Conservation (phyloP, 2,329 filamentous ascomycete species). For the Samsoniella hepiali region DNA sequence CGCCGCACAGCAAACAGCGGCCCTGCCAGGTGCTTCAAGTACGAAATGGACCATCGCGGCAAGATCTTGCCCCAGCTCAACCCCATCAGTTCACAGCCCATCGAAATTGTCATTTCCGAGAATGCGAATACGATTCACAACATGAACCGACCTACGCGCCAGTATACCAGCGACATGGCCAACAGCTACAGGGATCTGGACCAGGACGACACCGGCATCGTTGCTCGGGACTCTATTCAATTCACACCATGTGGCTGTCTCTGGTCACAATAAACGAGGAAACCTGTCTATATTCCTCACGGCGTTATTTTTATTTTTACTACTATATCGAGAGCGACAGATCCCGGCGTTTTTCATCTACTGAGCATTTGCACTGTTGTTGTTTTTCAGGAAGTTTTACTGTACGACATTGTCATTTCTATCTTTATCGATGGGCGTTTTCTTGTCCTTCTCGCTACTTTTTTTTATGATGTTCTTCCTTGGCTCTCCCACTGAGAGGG, state of each 20-base stretch:
- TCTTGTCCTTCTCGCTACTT: neutral
- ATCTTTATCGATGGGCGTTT: neutral
- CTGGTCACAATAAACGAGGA: slow-evolving; percentile 38
- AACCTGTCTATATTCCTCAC: neutral
- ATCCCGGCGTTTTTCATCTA: slow-evolving; percentile 8
- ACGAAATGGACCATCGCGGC: slow-evolving; percentile 40
- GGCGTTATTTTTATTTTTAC: neutral
- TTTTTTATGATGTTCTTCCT: neutral
- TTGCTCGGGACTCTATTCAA: slow-evolving; percentile 27
- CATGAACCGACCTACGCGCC: neutral
- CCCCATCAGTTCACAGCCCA: slow-evolving; percentile 23
- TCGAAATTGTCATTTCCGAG: slow-evolving; percentile 46
- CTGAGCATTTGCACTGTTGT: slow-evolving; percentile 1
- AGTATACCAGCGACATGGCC: neutral
- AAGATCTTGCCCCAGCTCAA: slow-evolving; percentile 28
- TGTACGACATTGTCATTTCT: neutral
- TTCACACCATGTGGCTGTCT: slow-evolving; percentile 52
- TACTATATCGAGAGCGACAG: neutral
- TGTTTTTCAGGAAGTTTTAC: neutral
- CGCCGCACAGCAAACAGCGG: slow-evolving; percentile 40
- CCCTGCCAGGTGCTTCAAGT: slow-evolving; percentile 47
- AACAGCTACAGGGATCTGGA: neutral
- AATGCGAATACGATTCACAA: slow-evolving; percentile 14
- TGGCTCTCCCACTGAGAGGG: neutral
- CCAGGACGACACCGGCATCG: neutral